phyloP scores from a whole-genome alignment of 768 basidiomycete species.

The Suillus variegatus region DNA sequence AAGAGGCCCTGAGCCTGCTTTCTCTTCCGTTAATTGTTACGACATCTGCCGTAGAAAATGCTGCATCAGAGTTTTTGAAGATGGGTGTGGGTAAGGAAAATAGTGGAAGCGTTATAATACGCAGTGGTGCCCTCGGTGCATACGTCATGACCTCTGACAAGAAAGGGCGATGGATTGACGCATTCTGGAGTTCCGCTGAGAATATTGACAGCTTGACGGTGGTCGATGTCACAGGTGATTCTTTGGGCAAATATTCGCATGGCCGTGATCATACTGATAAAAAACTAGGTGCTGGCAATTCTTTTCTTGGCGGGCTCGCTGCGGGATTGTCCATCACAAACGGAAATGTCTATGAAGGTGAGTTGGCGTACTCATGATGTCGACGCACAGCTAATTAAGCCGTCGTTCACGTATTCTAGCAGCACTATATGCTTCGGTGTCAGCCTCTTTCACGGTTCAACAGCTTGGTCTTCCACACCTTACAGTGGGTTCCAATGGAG shows the following conservation, averaged over 20 bases:
- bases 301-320: slow-evolving; percentile 82
- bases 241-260: background rate
- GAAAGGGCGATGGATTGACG: slow-evolving; percentile 64
- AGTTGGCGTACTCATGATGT: slow-evolving; percentile 19
- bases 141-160: slow-evolving; percentile 51
- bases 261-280: slow-evolving; percentile 4
- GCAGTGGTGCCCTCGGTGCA: slow-evolving; percentile 73
- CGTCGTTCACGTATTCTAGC: slow-evolving; percentile 42
- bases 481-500: slow-evolving; percentile 26
- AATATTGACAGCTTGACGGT: slow-evolving; percentile 40
- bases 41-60: slow-evolving; percentile 60
- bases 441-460: slow-evolving; percentile 82
- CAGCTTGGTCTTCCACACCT: slow-evolving; percentile 73
- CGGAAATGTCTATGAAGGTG: slow-evolving; percentile 70
- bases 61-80: slow-evolving; percentile 61
- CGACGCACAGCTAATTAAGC: slow-evolving; percentile 15
- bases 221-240: slow-evolving; percentile 75
- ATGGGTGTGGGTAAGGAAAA: slow-evolving; percentile 54
- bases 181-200: slow-evolving; percentile 64
- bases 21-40: slow-evolving; percentile 48
- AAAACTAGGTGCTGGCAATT: slow-evolving; percentile 80
- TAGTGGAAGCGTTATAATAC: slow-evolving; percentile 67
- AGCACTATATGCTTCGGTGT: slow-evolving; percentile 71
- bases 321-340: slow-evolving; percentile 63
- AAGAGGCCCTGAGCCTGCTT: slow-evolving; percentile 74